Evolutionary conservation across 1,284 basidiomycete species (phyloP).

Genomic region (Macrocybe sp.): DNA sequence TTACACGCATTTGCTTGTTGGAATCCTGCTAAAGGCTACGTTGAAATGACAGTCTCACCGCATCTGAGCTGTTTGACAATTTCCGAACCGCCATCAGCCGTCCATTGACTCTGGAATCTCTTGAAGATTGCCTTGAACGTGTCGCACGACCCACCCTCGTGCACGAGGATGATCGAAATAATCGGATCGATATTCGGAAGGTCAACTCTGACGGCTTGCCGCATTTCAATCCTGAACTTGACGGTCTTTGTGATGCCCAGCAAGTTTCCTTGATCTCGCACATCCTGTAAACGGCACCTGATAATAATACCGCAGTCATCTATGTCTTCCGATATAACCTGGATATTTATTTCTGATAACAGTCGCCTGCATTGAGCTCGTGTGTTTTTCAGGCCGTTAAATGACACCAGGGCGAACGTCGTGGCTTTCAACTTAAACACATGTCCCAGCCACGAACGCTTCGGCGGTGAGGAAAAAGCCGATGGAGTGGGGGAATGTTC

Average conservation of each 20-base stretch:
- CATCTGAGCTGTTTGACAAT: too few relatives aligned
- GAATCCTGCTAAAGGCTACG: too few relatives aligned
- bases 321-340: slow-evolving; percentile 60
- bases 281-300: slow-evolving; percentile 56
- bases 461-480: slow-evolving; percentile 28
- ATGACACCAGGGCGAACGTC: slow-evolving; percentile 59
- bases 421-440: slow-evolving; percentile 85
- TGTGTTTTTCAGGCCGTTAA: slow-evolving; percentile 64
- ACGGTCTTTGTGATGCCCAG: slow-evolving; percentile 57
- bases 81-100: slow-evolving; percentile 35
- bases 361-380: slow-evolving; percentile 70
- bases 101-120: slow-evolving; percentile 70
- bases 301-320: slow-evolving; percentile 54
- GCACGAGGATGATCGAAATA: slow-evolving; percentile 63
- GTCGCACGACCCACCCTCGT: slow-evolving; percentile 82
- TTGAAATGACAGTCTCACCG: too few relatives aligned
- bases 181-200: slow-evolving; percentile 33
- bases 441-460: slow-evolving; percentile 84
- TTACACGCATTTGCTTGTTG: too few relatives aligned
- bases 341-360: slow-evolving; percentile 68
- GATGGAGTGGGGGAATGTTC: too few relatives aligned
- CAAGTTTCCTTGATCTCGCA: slow-evolving; percentile 47
- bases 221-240: slow-evolving; percentile 76
- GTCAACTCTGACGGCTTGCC: slow-evolving; percentile 35
- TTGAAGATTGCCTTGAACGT: slow-evolving; percentile 75